phyloP scores from a whole-genome alignment of 1,284 basidiomycete genomes.

The Ganoderma lucidum region DNA sequence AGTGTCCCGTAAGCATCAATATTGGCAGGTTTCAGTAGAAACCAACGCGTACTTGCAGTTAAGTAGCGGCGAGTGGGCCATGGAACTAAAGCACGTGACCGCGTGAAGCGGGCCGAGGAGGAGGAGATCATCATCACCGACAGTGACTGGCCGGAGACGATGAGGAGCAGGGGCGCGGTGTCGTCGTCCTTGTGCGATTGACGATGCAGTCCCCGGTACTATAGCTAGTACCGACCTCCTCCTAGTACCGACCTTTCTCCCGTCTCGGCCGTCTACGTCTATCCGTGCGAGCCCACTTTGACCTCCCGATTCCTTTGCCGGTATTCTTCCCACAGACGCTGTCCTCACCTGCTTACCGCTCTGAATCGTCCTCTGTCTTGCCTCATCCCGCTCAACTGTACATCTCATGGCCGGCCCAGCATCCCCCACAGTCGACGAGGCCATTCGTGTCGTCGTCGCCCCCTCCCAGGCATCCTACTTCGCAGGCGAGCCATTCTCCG shows the following conservation, averaged over 20 bases:
- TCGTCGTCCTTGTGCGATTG: conserved; percentile 4
- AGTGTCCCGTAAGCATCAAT: too few relatives aligned
- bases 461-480: conserved; percentile 92
- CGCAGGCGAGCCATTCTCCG: conserved; percentile 88
- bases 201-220: conserved; percentile 14
- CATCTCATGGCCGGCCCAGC: conserved; percentile 26
- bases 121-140: not conserved
- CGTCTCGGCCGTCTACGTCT: not conserved
- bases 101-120: conserved; percentile 19
- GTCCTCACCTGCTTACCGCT: conserved; percentile 1
- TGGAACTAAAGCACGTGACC: conserved; percentile 18
- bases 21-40: too few relatives aligned
- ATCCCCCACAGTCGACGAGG: conserved; percentile 33
- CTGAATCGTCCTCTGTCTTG: not conserved
- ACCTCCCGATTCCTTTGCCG: conserved; percentile 1
- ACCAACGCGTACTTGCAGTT: too few relatives aligned
- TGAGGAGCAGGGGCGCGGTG: conserved; percentile 13
- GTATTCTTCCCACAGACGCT: conserved; percentile 18
- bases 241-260: not conserved
- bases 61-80: not conserved
- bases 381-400: not conserved
- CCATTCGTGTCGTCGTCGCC: conserved; percentile 71
- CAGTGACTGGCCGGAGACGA: not conserved
- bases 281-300: conserved; percentile 2
- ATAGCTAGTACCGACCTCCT: not conserved